phyloP scores from a whole-genome alignment of 306 rosid genomes.

The Carpinus fangiana region DNA sequence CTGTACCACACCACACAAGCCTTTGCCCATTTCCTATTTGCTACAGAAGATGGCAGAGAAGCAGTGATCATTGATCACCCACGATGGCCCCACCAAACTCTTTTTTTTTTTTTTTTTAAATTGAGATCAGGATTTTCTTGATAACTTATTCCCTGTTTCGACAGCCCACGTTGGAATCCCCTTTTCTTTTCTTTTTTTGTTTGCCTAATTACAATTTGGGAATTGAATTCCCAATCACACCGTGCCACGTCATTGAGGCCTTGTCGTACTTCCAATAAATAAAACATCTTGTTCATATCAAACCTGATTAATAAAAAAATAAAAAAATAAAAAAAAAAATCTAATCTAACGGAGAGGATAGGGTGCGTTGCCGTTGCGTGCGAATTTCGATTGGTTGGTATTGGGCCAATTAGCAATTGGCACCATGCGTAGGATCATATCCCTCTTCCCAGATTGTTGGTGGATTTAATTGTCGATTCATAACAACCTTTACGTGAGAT shows the following conservation, averaged over 20 bases:
- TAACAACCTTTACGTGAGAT: slow-evolving; percentile 24
- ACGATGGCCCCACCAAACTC: not conserved
- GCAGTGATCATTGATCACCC: not conserved
- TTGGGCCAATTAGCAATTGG: not conserved
- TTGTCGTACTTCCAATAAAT: not conserved
- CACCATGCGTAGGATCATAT: no score
- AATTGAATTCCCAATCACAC: not conserved
- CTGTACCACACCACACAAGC: not conserved
- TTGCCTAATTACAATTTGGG: not conserved
- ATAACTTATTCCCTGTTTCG: not conserved
- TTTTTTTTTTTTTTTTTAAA: not conserved
- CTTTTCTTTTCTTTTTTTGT: not conserved
- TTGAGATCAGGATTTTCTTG: not conserved
- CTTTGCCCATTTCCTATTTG: not conserved
- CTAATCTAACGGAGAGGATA: no score
- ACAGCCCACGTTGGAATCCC: slow-evolving; percentile 20
- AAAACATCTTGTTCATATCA: no score
- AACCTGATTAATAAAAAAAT: no score
- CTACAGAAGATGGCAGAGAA: not conserved
- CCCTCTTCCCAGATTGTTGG: not conserved
- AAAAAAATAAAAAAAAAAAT: no score
- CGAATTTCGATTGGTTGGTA: not conserved
- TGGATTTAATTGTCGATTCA: slow-evolving; percentile 5
- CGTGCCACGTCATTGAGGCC: not conserved
- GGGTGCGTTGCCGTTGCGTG: slow-evolving; percentile 20